Evolutionary conservation across 176 grass and related monocot genomes (phyloP).

Genomic region (Juncus effusus): DNA sequence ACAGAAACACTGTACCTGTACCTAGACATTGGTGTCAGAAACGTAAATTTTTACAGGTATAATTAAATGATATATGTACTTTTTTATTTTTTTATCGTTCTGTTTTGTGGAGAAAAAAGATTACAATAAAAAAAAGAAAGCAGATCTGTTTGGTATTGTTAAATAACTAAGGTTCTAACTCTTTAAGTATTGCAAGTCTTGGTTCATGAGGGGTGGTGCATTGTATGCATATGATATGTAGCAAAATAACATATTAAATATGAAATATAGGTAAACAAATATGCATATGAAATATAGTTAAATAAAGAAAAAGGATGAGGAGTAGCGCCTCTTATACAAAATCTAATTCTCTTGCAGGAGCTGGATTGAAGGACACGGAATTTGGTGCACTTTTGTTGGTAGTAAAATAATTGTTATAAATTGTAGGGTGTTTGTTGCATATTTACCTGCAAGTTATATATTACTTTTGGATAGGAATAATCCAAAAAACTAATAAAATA

Average conservation of each 20-base stretch:
- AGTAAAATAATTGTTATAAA: background rate
- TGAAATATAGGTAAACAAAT: too few species aligned
- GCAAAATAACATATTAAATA: too few species aligned
- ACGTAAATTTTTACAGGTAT: constrained; percentile 85
- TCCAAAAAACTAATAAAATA: too few species aligned
- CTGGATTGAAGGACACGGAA: constrained; percentile 42
- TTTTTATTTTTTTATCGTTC: background rate
- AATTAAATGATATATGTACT: background rate
- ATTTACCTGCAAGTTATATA: too few species aligned
- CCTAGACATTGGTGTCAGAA: constrained; percentile 93
- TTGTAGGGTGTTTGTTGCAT: constrained; percentile 25
- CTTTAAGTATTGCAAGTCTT: constrained; percentile 2
- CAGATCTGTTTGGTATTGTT: background rate
- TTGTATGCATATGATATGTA: too few species aligned
- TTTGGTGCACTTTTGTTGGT: constrained; percentile 35
- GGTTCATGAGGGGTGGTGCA: too few species aligned
- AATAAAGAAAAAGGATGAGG: constrained; percentile 26
- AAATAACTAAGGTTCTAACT: constrained; percentile 8
- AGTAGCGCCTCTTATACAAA: constrained; percentile 72
- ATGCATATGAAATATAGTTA: too few species aligned
- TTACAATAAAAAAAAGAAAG: background rate
- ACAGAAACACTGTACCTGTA: constrained; percentile 82
- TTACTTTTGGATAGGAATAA: too few species aligned
- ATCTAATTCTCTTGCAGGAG: constrained; percentile 72
- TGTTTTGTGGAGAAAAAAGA: background rate